These are phyloP conservation scores for Davidsoniella neocaledoniae DNA, from an alignment of 2,329 filamentous ascomycete species.

Conservation along the genomic window DNA sequence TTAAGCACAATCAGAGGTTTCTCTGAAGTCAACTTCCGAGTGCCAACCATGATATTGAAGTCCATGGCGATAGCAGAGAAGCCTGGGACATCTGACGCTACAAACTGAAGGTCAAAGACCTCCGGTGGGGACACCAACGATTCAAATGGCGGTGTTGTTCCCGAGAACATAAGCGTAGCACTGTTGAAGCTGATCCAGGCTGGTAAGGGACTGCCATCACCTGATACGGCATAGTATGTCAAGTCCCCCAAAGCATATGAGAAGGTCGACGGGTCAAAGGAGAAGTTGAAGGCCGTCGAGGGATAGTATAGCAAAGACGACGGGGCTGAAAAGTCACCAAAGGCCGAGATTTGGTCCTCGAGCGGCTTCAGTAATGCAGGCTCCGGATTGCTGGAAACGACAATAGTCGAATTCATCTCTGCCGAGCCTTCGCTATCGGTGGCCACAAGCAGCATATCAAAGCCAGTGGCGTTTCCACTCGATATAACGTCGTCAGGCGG, in stretches of 20 bases:
- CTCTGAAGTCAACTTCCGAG: conserved; percentile 50
- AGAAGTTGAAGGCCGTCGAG: conserved; percentile 34
- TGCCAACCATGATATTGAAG: conserved; percentile 58
- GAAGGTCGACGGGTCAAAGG: conserved; percentile 46
- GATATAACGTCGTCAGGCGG: conserved; percentile 37
- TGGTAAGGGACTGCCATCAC: conserved; percentile 65
- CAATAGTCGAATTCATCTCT: conserved; percentile 49
- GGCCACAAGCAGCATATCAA: conserved; percentile 50
- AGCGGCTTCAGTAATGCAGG: conserved; percentile 41
- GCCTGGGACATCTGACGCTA: conserved; percentile 65
- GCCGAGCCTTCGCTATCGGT: conserved; percentile 47
- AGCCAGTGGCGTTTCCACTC: conserved; percentile 36
- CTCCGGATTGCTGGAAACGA: conserved; percentile 43
- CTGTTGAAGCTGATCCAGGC: conserved; percentile 70
- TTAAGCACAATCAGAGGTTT: conserved; percentile 40
- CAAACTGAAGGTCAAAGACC: conserved; percentile 51
- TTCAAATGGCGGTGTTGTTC: conserved; percentile 48
- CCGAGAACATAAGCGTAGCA: conserved; percentile 47
- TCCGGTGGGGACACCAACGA: conserved; percentile 52
- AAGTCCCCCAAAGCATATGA: conserved; percentile 31
- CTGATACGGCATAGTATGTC: conserved; percentile 62
- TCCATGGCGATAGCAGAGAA: conserved; percentile 49
- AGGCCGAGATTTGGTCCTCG: conserved; percentile 36
- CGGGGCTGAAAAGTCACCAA: conserved; percentile 44
- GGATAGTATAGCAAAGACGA: conserved; percentile 40